phyloP scores from a whole-genome alignment of 2,329 filamentous ascomycete genomes.

The Fusarium palustre region DNA sequence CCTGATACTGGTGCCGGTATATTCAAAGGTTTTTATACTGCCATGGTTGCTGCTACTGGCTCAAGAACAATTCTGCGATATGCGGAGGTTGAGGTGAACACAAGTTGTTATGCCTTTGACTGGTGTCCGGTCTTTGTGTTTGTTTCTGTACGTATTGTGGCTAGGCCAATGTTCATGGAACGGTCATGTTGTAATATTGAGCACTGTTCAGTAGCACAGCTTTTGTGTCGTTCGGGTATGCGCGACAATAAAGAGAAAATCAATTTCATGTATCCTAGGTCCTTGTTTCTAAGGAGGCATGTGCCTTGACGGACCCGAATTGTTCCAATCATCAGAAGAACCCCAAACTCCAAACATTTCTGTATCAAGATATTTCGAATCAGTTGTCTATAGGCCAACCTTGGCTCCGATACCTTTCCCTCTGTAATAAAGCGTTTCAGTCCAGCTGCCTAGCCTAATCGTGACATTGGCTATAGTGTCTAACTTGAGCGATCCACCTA shows the following conservation, averaged over 20 bases:
- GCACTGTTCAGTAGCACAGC: neutral
- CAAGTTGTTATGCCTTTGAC: neutral
- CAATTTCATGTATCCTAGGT: constrained; percentile 23
- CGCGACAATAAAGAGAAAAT: neutral
- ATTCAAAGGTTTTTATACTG: constrained; percentile 10
- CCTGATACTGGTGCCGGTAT: neutral
- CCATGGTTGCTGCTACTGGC: neutral
- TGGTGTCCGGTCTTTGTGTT: neutral
- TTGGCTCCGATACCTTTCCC: constrained; percentile 78
- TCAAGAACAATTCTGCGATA: neutral
- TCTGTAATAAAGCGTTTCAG: constrained; percentile 76
- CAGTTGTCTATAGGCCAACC: constrained; percentile 49
- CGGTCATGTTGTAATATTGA: neutral
- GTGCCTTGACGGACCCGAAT: neutral
- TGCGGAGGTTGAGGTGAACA: neutral
- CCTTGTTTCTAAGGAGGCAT: constrained; percentile 8
- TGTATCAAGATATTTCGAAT: neutral
- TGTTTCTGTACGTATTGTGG: neutral
- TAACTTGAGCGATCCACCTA: constrained; percentile 83
- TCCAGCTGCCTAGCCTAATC: constrained; percentile 80
- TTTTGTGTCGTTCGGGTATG: neutral
- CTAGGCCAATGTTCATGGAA: constrained; percentile 1
- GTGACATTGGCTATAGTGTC: constrained; percentile 82
- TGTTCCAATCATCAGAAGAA: constrained; percentile 11
- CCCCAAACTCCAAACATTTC: constrained; percentile 29